A percentile compares a stretch with the other conserved stretches of the same genome.
These are phyloP conservation scores for Phytophthora tentaculata DNA, from an alignment of 352 stramenopile species.

Conservation along the genomic window DNA sequence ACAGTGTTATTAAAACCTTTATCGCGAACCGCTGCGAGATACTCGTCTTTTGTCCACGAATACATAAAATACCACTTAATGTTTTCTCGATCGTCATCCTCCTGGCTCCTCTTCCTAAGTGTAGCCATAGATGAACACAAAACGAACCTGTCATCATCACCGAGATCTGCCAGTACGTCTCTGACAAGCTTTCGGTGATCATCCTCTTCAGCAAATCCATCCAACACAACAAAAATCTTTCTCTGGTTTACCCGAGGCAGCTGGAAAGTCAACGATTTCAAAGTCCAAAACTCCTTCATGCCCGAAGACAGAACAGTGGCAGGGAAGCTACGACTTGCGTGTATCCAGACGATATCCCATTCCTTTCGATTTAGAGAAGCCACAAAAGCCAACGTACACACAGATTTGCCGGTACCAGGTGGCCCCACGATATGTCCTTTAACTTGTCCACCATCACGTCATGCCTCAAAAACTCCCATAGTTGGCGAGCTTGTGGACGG, in stretches of 20 bases:
- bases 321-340: background rate
- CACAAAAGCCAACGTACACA: constrained; percentile 17
- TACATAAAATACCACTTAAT: constrained; percentile 13
- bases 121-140: constrained; percentile 13
- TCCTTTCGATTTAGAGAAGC: constrained; percentile 26
- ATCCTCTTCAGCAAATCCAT: background rate
- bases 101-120: constrained; percentile 8
- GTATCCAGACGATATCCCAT: constrained; percentile 36
- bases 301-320: background rate
- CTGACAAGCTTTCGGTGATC: constrained; percentile 1
- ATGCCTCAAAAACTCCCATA: constrained; percentile 11
- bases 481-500: constrained; percentile 4
- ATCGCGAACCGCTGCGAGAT: constrained; percentile 9
- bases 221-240: background rate
- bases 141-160: constrained; percentile 5
- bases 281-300: background rate
- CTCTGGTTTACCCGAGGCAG: constrained; percentile 3
- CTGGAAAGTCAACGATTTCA: constrained; percentile 1
- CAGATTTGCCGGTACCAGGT: constrained; percentile 30
- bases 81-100: constrained; percentile 2
- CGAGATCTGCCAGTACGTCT: background rate
- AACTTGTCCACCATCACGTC: constrained; percentile 12
- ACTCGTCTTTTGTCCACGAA: constrained; percentile 22
- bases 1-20: constrained; percentile 13
- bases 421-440: constrained; percentile 27